phyloP scores from a whole-genome alignment of 345 rosid species.

The Luvunga scandens region DNA sequence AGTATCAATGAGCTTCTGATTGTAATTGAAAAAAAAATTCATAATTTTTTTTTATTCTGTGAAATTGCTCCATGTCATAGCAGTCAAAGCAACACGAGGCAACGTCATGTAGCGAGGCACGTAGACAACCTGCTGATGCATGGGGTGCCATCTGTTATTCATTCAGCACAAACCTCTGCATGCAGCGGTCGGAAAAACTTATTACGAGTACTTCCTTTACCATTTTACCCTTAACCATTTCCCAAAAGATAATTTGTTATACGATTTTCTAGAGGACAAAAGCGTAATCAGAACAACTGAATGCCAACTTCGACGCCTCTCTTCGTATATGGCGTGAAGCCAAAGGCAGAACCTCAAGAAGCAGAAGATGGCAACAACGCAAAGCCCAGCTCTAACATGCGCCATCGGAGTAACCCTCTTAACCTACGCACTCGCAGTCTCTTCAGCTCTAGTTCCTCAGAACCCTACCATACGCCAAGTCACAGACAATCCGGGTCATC shows the following conservation, averaged over 20 bases:
- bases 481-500: constrained; percentile 28
- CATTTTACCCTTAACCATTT: background rate
- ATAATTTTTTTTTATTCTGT: too few species aligned
- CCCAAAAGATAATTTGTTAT: too few species aligned
- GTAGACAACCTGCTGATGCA: background rate
- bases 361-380: background rate
- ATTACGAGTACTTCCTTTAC: background rate
- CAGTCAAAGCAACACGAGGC: background rate
- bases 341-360: background rate
- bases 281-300: background rate
- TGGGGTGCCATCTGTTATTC: background rate
- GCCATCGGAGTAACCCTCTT: constrained; percentile 5
- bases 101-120: background rate
- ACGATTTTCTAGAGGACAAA: background rate
- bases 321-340: background rate
- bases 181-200: background rate
- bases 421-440: constrained; percentile 20
- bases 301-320: background rate
- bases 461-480: constrained; percentile 45
- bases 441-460: constrained; percentile 11
- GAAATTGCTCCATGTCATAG: background rate
- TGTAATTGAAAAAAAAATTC: too few species aligned
- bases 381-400: background rate
- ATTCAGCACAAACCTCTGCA: background rate
- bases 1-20: too few species aligned